Conservation (phyloP, 2,329 filamentous ascomycete genomes). For the Aureobasidium sp. region DNA sequence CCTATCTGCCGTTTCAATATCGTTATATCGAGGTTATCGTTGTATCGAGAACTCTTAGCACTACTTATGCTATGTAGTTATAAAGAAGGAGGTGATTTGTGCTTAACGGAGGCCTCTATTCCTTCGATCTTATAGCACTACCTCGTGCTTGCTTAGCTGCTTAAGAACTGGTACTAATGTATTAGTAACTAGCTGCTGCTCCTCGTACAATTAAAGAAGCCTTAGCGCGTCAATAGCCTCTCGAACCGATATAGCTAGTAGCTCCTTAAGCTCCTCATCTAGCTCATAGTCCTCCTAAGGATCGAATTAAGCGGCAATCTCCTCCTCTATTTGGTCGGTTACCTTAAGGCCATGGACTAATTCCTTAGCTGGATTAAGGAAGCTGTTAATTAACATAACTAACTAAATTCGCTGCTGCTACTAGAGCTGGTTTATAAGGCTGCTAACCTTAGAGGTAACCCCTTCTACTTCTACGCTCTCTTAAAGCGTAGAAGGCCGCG, state of each 20-base stretch:
- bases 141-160: not conserved
- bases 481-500: not conserved
- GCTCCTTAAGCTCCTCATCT: not conserved
- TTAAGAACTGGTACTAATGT: not conserved
- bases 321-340: not conserved
- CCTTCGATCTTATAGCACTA: too few species aligned
- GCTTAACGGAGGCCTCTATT: too few species aligned
- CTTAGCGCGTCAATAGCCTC: not conserved
- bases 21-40: too few species aligned
- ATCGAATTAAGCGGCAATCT: not conserved
- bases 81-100: too few species aligned
- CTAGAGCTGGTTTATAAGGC: not conserved
- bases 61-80: too few species aligned
- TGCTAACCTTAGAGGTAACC: not conserved
- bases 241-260: not conserved
- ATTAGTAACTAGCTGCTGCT: not conserved
- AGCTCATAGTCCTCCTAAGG: not conserved
- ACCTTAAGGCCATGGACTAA: not conserved
- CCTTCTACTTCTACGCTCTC: not conserved
- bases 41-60: too few species aligned
- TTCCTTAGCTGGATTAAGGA: slow-evolving; percentile 13
- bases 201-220: not conserved
- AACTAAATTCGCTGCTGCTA: not conserved
- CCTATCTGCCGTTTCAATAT: too few species aligned
- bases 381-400: slow-evolving; percentile 2